phyloP scores from a whole-genome alignment of 352 stramenopile genomes.

The Globisporangium alternatum region DNA sequence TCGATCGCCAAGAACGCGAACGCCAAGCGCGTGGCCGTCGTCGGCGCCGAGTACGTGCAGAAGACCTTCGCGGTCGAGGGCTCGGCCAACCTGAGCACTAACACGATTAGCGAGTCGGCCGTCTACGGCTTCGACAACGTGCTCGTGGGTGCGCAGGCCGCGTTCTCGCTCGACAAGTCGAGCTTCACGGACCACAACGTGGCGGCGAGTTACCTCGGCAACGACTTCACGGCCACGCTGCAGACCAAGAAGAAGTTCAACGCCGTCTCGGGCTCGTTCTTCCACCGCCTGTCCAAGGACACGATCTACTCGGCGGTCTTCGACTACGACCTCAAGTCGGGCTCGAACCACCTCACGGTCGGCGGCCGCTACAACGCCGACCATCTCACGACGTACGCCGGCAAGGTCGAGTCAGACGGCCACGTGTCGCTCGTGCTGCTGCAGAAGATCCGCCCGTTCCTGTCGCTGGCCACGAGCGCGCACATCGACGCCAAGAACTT shows the following conservation, averaged over 20 bases:
- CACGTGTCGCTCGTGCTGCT: slow-evolving; percentile 82
- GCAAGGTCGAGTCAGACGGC: slow-evolving; percentile 86
- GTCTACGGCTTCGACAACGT: slow-evolving; percentile 83
- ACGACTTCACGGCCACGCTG: slow-evolving; percentile 73
- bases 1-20: slow-evolving; percentile 75
- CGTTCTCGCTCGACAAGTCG: slow-evolving; percentile 83
- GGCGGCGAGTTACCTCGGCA: slow-evolving; percentile 68
- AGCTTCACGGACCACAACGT: slow-evolving; percentile 83
- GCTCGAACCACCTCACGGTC: slow-evolving; percentile 75
- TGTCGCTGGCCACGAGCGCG: slow-evolving; percentile 79
- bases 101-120: slow-evolving; percentile 54
- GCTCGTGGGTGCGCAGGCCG: slow-evolving; percentile 61
- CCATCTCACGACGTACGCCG: slow-evolving; percentile 77
- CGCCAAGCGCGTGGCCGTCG: slow-evolving; percentile 69
- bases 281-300: slow-evolving; percentile 78
- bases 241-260: slow-evolving; percentile 90
- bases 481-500: slow-evolving; percentile 92
- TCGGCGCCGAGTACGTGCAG: slow-evolving; percentile 79
- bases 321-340: slow-evolving; percentile 87
- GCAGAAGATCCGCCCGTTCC: slow-evolving; percentile 85
- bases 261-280: slow-evolving; percentile 75
- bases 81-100: slow-evolving; percentile 51
- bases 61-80: slow-evolving; percentile 58
- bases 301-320: slow-evolving; percentile 87
- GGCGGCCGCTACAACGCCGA: slow-evolving; percentile 83